Conservation (phyloP, 306 rosid species). For the Oxytropis ochrocephala region DNA sequence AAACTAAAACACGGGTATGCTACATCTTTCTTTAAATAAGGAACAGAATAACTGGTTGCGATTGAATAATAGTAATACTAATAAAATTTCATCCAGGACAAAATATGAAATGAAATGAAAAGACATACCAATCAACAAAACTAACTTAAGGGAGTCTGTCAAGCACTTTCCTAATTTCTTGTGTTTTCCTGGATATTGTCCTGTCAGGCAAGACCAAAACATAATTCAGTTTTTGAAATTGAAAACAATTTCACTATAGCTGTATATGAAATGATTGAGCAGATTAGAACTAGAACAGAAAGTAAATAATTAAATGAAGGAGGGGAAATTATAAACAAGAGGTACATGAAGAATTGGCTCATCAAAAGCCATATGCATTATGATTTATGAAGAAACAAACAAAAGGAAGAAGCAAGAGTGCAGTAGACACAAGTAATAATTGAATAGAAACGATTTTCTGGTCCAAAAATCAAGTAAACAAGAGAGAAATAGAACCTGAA, state of each 20-base stretch:
- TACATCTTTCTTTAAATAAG: neutral
- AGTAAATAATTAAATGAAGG: neutral
- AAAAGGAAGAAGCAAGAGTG: neutral
- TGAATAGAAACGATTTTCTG: neutral
- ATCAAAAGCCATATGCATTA: neutral
- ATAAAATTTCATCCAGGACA: neutral
- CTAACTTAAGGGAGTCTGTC: conserved; percentile 79
- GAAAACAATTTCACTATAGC: neutral
- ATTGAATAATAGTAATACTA: conserved; percentile 22
- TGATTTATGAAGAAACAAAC: neutral
- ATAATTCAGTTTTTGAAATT: neutral
- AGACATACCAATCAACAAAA: conserved; percentile 75
- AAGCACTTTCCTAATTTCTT: conserved; percentile 57
- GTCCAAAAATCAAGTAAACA: conserved; percentile 12
- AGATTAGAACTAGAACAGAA: neutral
- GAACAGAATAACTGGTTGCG: neutral
- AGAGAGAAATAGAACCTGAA: conserved; percentile 76
- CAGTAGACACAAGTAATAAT: neutral
- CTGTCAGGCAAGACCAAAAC: conserved; percentile 40
- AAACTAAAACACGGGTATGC: neutral
- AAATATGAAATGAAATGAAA: neutral
- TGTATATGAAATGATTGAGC: neutral
- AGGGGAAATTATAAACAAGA: neutral
- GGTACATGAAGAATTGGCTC: neutral
- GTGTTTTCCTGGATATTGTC: conserved; percentile 56